Conservation (phyloP, 495 filamentous ascomycete species). For the Aspergillus haitiensis region DNA sequence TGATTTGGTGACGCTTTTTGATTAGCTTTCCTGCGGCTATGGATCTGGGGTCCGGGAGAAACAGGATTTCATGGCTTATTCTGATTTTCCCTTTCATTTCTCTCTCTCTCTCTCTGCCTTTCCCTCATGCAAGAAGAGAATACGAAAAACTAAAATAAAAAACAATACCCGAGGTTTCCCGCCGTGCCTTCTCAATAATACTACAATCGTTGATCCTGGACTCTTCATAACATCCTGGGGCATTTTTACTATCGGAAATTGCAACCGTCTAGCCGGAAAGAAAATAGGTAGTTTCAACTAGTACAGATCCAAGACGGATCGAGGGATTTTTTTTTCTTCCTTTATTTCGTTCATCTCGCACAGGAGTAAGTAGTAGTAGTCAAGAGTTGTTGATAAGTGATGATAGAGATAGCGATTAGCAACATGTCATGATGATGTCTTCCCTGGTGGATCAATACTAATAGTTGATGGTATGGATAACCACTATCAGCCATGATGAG, state of each 20-base stretch:
- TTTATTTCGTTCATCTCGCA: neutral
- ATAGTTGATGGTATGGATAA: no score
- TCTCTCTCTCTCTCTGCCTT: neutral
- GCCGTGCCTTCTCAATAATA: no score
- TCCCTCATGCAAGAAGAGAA: neutral
- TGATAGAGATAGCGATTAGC: neutral
- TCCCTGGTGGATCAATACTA: neutral
- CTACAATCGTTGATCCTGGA: neutral
- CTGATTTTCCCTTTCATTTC: neutral
- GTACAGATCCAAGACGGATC: constrained; percentile 5
- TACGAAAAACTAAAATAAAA: neutral
- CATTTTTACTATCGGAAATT: constrained; percentile 13
- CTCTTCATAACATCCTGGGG: constrained; percentile 1
- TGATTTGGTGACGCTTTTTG: constrained; percentile 8
- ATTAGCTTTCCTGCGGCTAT: constrained; percentile 2
- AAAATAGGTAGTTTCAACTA: neutral
- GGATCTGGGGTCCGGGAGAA: constrained; percentile 19
- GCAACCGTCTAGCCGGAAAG: constrained; percentile 14
- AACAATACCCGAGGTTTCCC: no score
- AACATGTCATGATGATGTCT: constrained; percentile 7
- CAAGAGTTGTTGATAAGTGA: neutral
- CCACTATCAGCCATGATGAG: no score
- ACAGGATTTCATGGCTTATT: constrained; percentile 5
- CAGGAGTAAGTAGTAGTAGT: neutral
- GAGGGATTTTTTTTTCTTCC: no score